These are phyloP conservation scores for Psilocybe mexicana DNA, from an alignment of 1,284 basidiomycete genomes.

Conservation along the genomic window DNA sequence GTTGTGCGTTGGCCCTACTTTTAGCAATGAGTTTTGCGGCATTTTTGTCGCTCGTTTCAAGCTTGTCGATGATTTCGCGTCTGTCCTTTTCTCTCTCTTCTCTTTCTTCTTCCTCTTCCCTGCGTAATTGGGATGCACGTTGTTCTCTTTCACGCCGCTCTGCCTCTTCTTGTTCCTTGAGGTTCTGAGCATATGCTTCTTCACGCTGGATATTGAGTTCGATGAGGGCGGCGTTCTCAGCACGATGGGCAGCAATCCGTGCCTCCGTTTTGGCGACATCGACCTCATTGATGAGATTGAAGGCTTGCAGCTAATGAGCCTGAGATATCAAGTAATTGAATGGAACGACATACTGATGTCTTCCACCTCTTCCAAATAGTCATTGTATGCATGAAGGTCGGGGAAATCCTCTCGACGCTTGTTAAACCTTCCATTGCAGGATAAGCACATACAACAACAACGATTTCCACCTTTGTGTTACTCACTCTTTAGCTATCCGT, in stretches of 20 bases:
- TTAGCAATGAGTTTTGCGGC: constrained; percentile 70
- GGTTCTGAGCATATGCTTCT: constrained; percentile 66
- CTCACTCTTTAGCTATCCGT: constrained; percentile 83
- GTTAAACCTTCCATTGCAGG: constrained; percentile 70
- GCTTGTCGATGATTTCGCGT: constrained; percentile 76
- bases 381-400: constrained; percentile 85
- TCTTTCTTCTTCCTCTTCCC: constrained; percentile 73
- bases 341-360: constrained; percentile 69
- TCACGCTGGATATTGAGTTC: constrained; percentile 79
- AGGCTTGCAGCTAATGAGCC: constrained; percentile 46
- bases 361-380: constrained; percentile 96
- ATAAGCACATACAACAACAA: not conserved
- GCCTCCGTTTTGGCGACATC: constrained; percentile 86
- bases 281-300: constrained; percentile 93
- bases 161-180: constrained; percentile 76
- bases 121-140: constrained; percentile 67
- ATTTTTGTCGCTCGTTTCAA: constrained; percentile 74
- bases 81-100: constrained; percentile 75
- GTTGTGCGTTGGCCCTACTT: constrained; percentile 62
- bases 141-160: constrained; percentile 71
- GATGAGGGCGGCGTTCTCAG: constrained; percentile 79
- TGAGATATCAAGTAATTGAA: not conserved
- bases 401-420: constrained; percentile 90
- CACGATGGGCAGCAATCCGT: constrained; percentile 77
- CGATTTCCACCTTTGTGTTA: not conserved